These are phyloP conservation scores for Diaporthe australafricana DNA, from an alignment of 2,329 filamentous ascomycete genomes.

Conservation along the genomic window DNA sequence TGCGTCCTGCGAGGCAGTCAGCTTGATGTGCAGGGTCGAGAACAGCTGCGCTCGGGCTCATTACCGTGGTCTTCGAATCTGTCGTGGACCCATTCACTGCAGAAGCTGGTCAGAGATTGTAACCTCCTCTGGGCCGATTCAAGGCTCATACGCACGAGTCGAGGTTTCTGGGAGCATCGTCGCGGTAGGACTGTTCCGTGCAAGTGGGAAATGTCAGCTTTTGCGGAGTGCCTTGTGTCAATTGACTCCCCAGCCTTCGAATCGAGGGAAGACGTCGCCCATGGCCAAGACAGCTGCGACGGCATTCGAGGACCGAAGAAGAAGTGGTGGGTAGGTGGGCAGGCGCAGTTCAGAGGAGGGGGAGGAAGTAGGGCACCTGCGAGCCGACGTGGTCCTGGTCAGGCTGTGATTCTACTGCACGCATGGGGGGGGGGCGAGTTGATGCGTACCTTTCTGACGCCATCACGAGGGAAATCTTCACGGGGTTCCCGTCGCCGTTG, in stretches of 20 bases:
- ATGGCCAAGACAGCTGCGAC: slow-evolving; percentile 45
- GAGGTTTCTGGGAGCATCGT: slow-evolving; percentile 73
- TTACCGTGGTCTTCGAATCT: slow-evolving; percentile 82
- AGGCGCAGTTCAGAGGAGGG: slow-evolving; percentile 45
- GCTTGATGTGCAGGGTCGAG: background rate
- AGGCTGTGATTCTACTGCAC: background rate
- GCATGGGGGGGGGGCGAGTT: slow-evolving; percentile 24
- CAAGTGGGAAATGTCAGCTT: slow-evolving; percentile 57
- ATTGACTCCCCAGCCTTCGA: slow-evolving; percentile 46
- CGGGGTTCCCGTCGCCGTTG: slow-evolving; percentile 48
- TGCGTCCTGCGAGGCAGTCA: slow-evolving; percentile 36
- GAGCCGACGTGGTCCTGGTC: slow-evolving; percentile 35
- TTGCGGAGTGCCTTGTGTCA: slow-evolving; percentile 48
- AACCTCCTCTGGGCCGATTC: background rate
- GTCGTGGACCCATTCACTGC: slow-evolving; percentile 94
- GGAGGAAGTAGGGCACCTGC: slow-evolving; percentile 42
- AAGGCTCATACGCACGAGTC: slow-evolving; percentile 66
- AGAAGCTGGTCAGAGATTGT: slow-evolving; percentile 42
- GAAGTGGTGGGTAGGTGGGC: slow-evolving; percentile 33
- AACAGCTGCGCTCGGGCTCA: background rate
- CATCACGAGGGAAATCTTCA: slow-evolving; percentile 77
- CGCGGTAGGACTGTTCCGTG: slow-evolving; percentile 68
- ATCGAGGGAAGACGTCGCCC: slow-evolving; percentile 45
- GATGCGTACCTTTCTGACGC: slow-evolving; percentile 84
- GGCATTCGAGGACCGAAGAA: slow-evolving; percentile 46